A percentile compares a stretch with the other conserved stretches of the same genome.
phyloP scores from a whole-genome alignment of 2,329 filamentous ascomycete genomes.

The Aspergillus brunneoviolaceus region DNA sequence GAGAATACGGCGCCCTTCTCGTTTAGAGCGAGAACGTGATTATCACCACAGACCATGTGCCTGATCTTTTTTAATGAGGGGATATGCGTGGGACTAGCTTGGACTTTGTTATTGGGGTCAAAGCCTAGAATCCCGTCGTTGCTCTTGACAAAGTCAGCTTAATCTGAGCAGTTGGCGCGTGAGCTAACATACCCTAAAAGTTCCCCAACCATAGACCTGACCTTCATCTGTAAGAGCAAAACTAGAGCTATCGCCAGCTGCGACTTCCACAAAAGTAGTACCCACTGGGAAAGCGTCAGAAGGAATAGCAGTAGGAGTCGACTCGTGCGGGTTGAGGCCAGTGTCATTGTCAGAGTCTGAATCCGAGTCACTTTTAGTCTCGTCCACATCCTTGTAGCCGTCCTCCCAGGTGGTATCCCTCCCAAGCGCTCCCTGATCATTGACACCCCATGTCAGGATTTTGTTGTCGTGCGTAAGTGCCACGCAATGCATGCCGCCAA shows the following conservation, averaged over 20 bases:
- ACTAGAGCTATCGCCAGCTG: constrained; percentile 59
- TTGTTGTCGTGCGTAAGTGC: constrained; percentile 77
- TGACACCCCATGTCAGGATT: constrained; percentile 84
- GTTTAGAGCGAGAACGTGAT: constrained; percentile 59
- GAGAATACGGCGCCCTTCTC: constrained; percentile 59
- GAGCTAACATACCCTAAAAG: constrained; percentile 54
- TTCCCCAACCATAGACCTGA: constrained; percentile 62
- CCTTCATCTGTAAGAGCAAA: constrained; percentile 63
- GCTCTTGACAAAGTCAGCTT: constrained; percentile 42
- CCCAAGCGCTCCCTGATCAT: constrained; percentile 78
- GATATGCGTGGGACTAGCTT: constrained; percentile 49
- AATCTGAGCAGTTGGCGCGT: background rate
- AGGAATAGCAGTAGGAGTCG: constrained; percentile 54
- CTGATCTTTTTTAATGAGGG: constrained; percentile 55
- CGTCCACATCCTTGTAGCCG: constrained; percentile 55
- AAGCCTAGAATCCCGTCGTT: constrained; percentile 65
- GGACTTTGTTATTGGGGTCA: constrained; percentile 47
- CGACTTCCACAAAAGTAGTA: constrained; percentile 57
- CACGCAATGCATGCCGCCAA: constrained; percentile 78
- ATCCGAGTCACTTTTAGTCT: constrained; percentile 41
- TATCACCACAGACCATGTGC: constrained; percentile 55
- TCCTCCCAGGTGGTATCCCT: constrained; percentile 70
- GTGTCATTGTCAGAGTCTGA: constrained; percentile 46
- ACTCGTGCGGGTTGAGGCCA: constrained; percentile 58
- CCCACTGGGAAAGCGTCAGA: constrained; percentile 51